Base-by-base conservation (phyloP, 768 basidiomycete genomes). In the Amylocystis lapponica region DNA sequence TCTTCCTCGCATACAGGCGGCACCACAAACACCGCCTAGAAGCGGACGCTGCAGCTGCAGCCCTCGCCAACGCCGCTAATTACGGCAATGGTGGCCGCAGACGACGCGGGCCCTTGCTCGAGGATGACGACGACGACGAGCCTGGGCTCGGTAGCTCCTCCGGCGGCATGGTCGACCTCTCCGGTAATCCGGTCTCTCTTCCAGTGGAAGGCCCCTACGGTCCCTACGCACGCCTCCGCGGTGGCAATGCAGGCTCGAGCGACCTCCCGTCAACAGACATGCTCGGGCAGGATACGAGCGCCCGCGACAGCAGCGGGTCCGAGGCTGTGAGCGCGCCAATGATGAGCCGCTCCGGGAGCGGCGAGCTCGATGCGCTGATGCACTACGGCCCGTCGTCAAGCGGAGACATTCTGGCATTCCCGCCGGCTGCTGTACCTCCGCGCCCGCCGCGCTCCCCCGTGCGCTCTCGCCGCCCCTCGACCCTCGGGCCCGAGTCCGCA, bases 1-100 rank as follows among this genome's bases (percentile, higher is more conserved):
- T 48, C 4, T 14, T 52, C 33, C 38, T 59, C 27, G 50, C 50
- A 4, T 43, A 48, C 27, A 51, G 51, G 17, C 51, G 56, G 17
- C 58, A 57, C 23, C 46, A 41, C 36, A 34, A 31, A 6, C 58
- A 47, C 17, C 36, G 42, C 26, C n/a, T 43, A 13, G 47, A 53
- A 27, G 47, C 49, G 1, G 56, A 57, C 21, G 41, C 46, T 0
- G 50, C 51, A 5, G 53, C 56, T 0, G 49, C 50, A 0, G 48
- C 48, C 4, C 47, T 51, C 35, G 34, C 22, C 30, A 26, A 37
- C 19, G n/a, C n/a, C n/a, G n/a, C n/a, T n/a, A n/a, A n/a, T n/a
- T n/a, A n/a, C n/a, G n/a, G n/a, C n/a, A 38, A 27, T 14, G 23
- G 31, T 23, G 14, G 23, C 6, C 22, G 22, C 8, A 14, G 33